phyloP scores from a whole-genome alignment of 139 green algal genomes.

The Tetratostichococcus sp. region DNA sequence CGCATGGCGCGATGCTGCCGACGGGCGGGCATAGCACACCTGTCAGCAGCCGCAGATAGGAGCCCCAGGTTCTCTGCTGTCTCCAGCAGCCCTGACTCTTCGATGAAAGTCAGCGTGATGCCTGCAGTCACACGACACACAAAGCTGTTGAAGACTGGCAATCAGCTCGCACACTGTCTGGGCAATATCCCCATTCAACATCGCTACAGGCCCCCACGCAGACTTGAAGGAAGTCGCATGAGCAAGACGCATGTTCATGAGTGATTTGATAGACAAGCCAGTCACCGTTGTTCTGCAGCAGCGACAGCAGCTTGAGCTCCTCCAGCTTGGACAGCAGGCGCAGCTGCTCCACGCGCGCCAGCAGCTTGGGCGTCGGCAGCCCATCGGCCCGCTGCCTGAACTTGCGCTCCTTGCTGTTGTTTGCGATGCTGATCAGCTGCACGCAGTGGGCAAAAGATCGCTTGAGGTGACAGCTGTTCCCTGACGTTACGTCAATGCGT shows the following conservation, averaged over 20 bases:
- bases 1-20: too few species aligned
- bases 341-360: slow-evolving; percentile 45
- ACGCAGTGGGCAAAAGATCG: background rate
- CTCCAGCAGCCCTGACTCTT: slow-evolving; percentile 62
- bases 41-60: slow-evolving; percentile 44
- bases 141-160: too few species aligned
- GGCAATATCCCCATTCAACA: too few species aligned
- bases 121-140: background rate
- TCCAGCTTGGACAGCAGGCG: slow-evolving; percentile 59
- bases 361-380: slow-evolving; percentile 2
- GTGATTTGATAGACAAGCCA: too few species aligned
- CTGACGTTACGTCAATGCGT: too few species aligned
- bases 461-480: too few species aligned
- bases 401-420: background rate
- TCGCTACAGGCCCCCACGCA: too few species aligned
- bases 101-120: slow-evolving; percentile 66
- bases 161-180: too few species aligned
- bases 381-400: background rate
- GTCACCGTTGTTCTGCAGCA: slow-evolving; percentile 51
- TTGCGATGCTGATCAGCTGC: slow-evolving; percentile 3
- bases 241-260: too few species aligned
- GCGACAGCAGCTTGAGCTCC: slow-evolving; percentile 58
- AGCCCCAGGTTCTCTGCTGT: slow-evolving; percentile 64
- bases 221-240: too few species aligned
- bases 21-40: too few species aligned